Evolutionary conservation across 106 monocot genomes (phyloP).

Genomic region (Apostasia shenzhenica): DNA sequence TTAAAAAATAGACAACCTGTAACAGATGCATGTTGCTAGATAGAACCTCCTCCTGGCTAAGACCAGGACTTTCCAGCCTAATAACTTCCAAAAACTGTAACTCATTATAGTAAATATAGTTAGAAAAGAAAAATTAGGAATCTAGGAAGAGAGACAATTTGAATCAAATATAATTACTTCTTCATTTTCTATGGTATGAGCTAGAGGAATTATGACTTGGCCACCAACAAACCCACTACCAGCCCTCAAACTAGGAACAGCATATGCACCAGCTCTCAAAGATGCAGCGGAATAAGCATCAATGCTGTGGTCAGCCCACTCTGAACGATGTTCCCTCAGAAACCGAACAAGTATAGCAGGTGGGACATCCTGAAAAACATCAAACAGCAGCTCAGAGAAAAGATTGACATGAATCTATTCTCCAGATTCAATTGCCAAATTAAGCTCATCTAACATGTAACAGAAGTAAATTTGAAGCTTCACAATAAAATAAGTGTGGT

Average conservation of each 20-base stretch:
- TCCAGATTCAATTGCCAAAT: background rate
- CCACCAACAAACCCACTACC: constrained; percentile 41
- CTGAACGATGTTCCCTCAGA: constrained; percentile 87
- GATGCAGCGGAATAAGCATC: constrained; percentile 85
- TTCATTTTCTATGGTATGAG: constrained; percentile 86
- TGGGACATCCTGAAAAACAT: constrained; percentile 70
- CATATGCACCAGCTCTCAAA: constrained; percentile 57
- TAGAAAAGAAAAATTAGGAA: too few species aligned
- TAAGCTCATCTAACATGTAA: background rate
- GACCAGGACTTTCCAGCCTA: constrained; percentile 77
- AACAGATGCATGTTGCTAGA: constrained; percentile 69
- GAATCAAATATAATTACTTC: constrained; percentile 39
- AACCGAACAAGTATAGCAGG: constrained; percentile 88
- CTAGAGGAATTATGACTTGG: constrained; percentile 81
- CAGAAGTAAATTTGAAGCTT: background rate
- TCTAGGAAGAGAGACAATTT: too few species aligned
- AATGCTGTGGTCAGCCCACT: constrained; percentile 84
- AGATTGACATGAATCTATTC: background rate
- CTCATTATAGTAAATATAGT: background rate
- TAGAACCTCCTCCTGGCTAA: constrained; percentile 58
- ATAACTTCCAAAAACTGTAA: constrained; percentile 85
- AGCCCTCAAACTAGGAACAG: constrained; percentile 47
- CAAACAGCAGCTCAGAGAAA: background rate
- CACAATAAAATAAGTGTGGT: too few species aligned
- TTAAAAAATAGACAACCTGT: constrained; percentile 47